A percentile compares a stretch with the other conserved stretches of the same genome.
Evolutionary conservation across 805 yeast genomes (phyloP).

Genomic region (Metschnikowia peoriensis): DNA sequence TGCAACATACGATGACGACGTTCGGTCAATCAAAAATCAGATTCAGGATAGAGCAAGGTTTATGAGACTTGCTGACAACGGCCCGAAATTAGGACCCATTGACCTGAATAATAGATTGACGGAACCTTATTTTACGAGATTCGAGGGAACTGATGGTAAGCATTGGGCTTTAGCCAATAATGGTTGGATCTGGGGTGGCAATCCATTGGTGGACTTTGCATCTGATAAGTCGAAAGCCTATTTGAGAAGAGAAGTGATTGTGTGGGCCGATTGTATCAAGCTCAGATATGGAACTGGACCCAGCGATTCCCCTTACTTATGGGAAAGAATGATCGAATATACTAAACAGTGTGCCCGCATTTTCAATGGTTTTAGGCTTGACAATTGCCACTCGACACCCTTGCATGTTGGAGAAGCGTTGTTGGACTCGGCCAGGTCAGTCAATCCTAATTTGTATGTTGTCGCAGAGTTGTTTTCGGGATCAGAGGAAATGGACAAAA

Average conservation of each 20-base stretch:
- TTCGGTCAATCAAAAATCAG: slow-evolving; percentile 62
- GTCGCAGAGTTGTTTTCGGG: slow-evolving; percentile 96
- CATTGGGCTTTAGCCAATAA: slow-evolving; percentile 82
- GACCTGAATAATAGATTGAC: slow-evolving; percentile 55
- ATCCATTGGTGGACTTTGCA: slow-evolving; percentile 92
- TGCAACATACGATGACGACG: slow-evolving; percentile 71
- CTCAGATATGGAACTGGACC: slow-evolving; percentile 77
- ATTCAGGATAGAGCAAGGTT: slow-evolving; percentile 74
- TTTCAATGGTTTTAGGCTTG: slow-evolving; percentile 88
- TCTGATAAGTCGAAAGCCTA: slow-evolving; percentile 76
- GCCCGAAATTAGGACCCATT: slow-evolving; percentile 76
- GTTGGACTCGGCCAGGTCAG: slow-evolving; percentile 81
- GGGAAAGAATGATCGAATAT: slow-evolving; percentile 86
- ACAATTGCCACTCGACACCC: slow-evolving; percentile 96
- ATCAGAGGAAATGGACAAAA: slow-evolving; percentile 83
- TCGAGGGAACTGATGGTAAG: slow-evolving; percentile 51
- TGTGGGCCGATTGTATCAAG: slow-evolving; percentile 98
- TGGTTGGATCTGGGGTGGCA: slow-evolving; percentile 99
- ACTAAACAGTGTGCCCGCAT: slow-evolving; percentile 66
- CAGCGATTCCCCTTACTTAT: slow-evolving; percentile 82
- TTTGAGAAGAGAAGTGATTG: slow-evolving; percentile 85
- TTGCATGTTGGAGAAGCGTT: slow-evolving; percentile 88
- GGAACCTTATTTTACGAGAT: slow-evolving; percentile 86
- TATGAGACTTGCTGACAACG: slow-evolving; percentile 72
- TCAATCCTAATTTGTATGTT: slow-evolving; percentile 82